phyloP scores from a whole-genome alignment of 2,329 filamentous ascomycete genomes.

The Neofusicoccum laricinum region DNA sequence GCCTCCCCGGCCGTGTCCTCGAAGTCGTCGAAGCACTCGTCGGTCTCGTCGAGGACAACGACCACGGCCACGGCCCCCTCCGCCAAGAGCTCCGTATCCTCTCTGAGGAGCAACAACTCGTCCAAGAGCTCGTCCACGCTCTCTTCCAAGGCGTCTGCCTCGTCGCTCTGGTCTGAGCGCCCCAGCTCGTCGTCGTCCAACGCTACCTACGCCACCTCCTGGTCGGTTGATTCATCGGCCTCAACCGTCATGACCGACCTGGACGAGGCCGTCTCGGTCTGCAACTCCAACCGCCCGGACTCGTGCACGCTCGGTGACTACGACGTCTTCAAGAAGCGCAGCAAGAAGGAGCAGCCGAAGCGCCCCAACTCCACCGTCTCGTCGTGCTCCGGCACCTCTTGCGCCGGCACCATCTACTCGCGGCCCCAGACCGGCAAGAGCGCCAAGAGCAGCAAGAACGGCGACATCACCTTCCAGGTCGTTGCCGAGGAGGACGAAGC shows the following conservation, averaged over 20 bases:
- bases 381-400: not conserved
- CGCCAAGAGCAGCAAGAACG: conserved; percentile 7
- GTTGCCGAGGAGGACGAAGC: conserved; percentile 4
- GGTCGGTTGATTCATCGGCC: conserved; percentile 4
- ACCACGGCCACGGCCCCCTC: not conserved
- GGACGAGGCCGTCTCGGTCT: not conserved
- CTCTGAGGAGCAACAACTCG: not conserved
- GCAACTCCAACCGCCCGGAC: conserved; percentile 7
- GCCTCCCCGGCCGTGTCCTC: not conserved
- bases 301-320: conserved; percentile 8
- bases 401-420: conserved; percentile 13
- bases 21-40: not conserved
- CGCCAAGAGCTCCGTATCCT: conserved; percentile 1
- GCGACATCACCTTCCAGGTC: conserved; percentile 7
- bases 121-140: not conserved
- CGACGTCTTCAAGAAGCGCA: conserved; percentile 1
- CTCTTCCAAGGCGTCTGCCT: conserved; percentile 7
- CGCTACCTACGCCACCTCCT: conserved; percentile 5
- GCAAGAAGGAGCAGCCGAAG: not conserved
- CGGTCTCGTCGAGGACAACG: not conserved
- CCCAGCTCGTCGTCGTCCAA: conserved; percentile 6
- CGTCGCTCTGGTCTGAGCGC: conserved; percentile 6
- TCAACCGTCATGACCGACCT: conserved; percentile 7
- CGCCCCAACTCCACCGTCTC: conserved; percentile 1
- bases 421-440: conserved; percentile 1